Base-by-base conservation (phyloP, 2,329 filamentous ascomycete genomes). In the Monosporascus sp. region DNA sequence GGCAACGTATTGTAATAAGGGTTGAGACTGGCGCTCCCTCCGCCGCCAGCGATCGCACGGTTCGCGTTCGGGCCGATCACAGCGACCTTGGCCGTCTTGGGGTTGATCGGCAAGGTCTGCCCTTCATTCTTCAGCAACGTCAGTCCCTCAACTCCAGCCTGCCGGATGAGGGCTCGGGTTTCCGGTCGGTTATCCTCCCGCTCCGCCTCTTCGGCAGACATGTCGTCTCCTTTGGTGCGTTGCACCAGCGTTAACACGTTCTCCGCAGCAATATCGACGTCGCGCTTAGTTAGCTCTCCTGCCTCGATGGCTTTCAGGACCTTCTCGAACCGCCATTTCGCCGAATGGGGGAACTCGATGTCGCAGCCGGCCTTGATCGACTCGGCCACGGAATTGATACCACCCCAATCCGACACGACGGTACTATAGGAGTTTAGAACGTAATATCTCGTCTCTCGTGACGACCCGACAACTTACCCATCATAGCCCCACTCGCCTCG, bases 21-120 rank as follows among this genome's bases (percentile, higher is more conserved):
- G 64, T 87, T 87, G 48, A 88, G 70, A 57, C 81, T 85, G 18
- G 85, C 85, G 62, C 84, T 87, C 49, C 85, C 85, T 41, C 85
- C 85, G 49, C 85, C 85, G 17, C 81, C 82, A n/a, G 82, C 83
- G 57, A 88, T 86, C 0, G 84, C 80, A 51, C 83, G 74, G 64
- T 86, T 85, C 20, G 83, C 83, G 56, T 88, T 87, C 1, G 84
- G 84, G 0, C 85, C 85, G 50, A 88, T 86, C 54, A 87, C 76
- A 3, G 84, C 85, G 53, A 88, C 77, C 63, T 78, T 86, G 53
- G 76, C 77, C 17, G 77, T 78, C 25, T 73, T 74, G 7, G 74
- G 67, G 55, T 77, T 74, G 54, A 87, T 78, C 0, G 85, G 85
- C 7, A 88, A 71, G n/a, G 85, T 68, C 2, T 65, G 68, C 1